Base-by-base conservation (phyloP, 805 yeast genomes). In the Ogataea haglerorum region DNA sequence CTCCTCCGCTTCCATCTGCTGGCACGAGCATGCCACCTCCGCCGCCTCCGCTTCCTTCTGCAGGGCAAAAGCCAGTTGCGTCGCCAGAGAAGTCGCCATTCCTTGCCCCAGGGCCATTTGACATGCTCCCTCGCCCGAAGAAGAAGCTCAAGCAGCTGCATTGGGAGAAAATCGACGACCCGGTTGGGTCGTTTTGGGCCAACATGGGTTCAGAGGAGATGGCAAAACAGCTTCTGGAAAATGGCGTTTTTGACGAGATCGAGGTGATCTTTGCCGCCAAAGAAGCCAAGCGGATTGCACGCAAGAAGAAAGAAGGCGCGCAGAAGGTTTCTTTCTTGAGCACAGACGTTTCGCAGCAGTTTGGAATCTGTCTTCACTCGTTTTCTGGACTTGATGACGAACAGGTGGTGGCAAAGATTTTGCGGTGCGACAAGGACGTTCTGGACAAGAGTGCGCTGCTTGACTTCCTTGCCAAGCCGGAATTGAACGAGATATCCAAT, bases 121-220 rank as follows among this genome's bases (percentile, higher is more conserved):
- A 75, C 29, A 65, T 65, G 36, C 72, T 73, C 45, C 85, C 85
- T 19, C 69, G 87, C 47, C 90, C 95, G 3, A 80, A 77, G 55
- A 72, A 78, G 44, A 86, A 84, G 58, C 73, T 93, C 49, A 93
- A 95, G 60, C 99, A 91, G 60, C 74, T 93, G 69, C 99, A 93
- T 60, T 95, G 98, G 98, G 96, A 91, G 52, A 87, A 85, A 56
- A 72, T 95, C 27, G 96, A 91, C 24, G 74, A 80, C 44, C 83
- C 93, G 15, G 85, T 82, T 38, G 77, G 82, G 32, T 90, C 98
- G 0, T 84, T 93, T 45, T 91, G 99, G 98, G 75, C 79, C 14
- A 73, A 76, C 19, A 71, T 78, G 23, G 77, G 81, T 28, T 78
- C 82, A 16, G 74, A 72, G 2, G 70, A 69, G 15, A 64, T 79